Evolutionary conservation across 192 early-diverging fungal species (phyloP), one percentile per base, ranked within the genome.

Genomic region (Entomortierella parvispora): DNA sequence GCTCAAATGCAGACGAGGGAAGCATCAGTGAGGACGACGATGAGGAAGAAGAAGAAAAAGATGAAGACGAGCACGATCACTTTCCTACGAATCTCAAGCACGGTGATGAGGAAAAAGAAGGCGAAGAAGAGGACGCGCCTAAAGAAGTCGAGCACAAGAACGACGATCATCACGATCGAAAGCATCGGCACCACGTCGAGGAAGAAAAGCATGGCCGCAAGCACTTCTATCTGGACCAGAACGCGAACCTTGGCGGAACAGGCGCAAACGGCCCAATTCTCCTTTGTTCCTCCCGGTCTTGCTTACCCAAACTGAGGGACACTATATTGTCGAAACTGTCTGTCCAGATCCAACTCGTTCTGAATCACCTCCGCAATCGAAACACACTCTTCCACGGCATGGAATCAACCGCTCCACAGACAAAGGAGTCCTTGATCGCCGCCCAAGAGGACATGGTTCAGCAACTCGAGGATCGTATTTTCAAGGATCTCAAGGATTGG

Each of bases 401-500:
- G 68, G 51, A 49, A 4, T 26, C 26, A 5, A 69, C 68, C 7
- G 49, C 51, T 29, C 68, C 68, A 4, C 58, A 52, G 14, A 69
- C 68, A 0, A 69, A 69, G 51, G 51, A 69, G 1, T 20, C 29
- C 3, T 44, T 69, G 8, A 34, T 69, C 26, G 58, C 58, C 31
- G 50, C 45, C 11, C 68, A 69, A 20, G 47, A 59, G 9, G 68
- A 69, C 3, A 4, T 69, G 4, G 68, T 69, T 34, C 51, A 55
- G 22, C 25, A 61, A 10, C 10, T 69, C 34, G 68, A 69, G 23
- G 43, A 55, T 25, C 49, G 40, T 2, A 33, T 69, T 17, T 46
- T 55, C 29, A 60, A 69, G 58, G 68, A 69, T 53, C 51, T 69
- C 4, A 40, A 29, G 0, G 68, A 69, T 42, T 69, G 68, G 68